A percentile compares a stretch with the other conserved stretches of the same genome.
phyloP scores from a whole-genome alignment of 2,329 filamentous ascomycete genomes.

The Malbranchea zuffiana region DNA sequence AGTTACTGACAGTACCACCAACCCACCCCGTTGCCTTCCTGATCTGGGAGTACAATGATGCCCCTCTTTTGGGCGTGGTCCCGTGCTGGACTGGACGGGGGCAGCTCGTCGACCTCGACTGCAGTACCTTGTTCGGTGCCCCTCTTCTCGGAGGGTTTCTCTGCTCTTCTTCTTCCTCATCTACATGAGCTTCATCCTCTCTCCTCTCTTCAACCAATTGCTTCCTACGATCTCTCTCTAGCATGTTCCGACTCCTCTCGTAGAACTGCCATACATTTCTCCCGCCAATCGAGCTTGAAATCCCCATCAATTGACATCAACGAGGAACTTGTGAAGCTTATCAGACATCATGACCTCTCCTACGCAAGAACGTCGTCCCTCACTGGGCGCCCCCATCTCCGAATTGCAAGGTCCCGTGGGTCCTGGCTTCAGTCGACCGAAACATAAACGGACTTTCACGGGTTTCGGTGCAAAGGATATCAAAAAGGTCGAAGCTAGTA shows the following conservation, averaged over 20 bases:
- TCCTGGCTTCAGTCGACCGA: slow-evolving; percentile 79
- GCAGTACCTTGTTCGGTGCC: not conserved
- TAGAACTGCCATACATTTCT: too few species aligned
- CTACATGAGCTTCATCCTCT: not conserved
- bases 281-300: not conserved
- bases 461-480: slow-evolving; percentile 86
- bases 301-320: not conserved
- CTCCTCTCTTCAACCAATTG: slow-evolving; percentile 1
- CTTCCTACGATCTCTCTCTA: not conserved
- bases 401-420: slow-evolving; percentile 78
- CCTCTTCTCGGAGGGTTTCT: not conserved
- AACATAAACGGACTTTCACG: slow-evolving; percentile 94
- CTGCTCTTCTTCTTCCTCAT: slow-evolving; percentile 1
- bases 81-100: too few species aligned
- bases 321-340: too few species aligned
- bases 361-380: slow-evolving; percentile 68
- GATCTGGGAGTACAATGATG: too few species aligned
- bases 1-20: too few species aligned
- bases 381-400: slow-evolving; percentile 68
- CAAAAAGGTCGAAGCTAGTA: slow-evolving; percentile 81
- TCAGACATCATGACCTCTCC: slow-evolving; percentile 14
- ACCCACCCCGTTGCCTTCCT: too few species aligned
- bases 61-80: too few species aligned
- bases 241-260: not conserved
- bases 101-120: too few species aligned